Conservation (phyloP, 2,329 filamentous ascomycete genomes). For the Colletotrichum noveboracense region DNA sequence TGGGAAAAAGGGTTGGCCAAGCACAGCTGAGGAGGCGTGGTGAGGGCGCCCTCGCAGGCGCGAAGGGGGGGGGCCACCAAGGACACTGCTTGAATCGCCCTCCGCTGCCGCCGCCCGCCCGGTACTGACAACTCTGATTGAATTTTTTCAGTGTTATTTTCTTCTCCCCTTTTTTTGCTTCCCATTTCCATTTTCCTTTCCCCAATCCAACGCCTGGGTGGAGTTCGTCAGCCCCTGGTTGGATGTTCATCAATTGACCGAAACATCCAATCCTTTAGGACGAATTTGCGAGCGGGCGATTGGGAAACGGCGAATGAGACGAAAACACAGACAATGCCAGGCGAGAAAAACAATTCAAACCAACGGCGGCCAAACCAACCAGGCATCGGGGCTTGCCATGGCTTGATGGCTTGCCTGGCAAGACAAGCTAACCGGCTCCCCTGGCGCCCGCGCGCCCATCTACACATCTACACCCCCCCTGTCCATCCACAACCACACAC, state of each 20-base stretch:
- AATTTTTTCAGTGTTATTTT: background rate
- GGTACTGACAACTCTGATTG: background rate
- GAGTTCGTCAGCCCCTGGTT: background rate
- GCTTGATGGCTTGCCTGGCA: conserved; percentile 10
- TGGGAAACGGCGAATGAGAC: background rate
- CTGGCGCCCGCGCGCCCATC: background rate
- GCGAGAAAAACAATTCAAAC: background rate
- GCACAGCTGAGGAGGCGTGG: background rate
- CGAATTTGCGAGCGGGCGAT: background rate
- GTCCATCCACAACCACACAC: background rate
- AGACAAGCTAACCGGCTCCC: conserved; percentile 8
- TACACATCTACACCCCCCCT: background rate
- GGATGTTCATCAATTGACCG: background rate
- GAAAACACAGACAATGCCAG: background rate
- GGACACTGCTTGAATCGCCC: background rate
- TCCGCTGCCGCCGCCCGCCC: background rate
- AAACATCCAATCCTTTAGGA: conserved; percentile 10
- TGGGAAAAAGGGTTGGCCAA: background rate
- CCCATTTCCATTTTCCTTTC: background rate
- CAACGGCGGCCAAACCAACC: conserved; percentile 12
- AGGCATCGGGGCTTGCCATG: conserved; percentile 10
- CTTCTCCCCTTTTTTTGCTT: background rate
- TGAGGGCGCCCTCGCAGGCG: background rate
- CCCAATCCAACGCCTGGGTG: background rate
- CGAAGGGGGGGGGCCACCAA: background rate